Evolutionary conservation across 352 stramenopile genomes (phyloP), one percentile per base, ranked within the genome.

Genomic region (Pythium sp.): DNA sequence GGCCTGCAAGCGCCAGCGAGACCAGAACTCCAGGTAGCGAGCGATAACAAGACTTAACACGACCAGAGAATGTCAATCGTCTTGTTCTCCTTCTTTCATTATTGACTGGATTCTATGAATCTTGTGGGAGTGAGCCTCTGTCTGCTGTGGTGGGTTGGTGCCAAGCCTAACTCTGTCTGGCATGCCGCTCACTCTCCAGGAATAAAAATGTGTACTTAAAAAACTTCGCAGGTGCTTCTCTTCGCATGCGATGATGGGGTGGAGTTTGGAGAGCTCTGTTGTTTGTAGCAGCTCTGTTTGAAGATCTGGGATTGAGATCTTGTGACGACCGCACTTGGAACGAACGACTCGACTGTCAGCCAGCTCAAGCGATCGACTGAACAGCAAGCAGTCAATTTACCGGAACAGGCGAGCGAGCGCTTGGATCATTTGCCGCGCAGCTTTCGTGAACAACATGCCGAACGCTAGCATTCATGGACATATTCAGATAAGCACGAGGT

Each of bases 381-480:
- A 58, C 34, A 1, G 34, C 8, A 32, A 2, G 11, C 41, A n/a
- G 20, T 5, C 15, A 36, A 34, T 74, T 72, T 84, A 92, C 47
- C 71, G 67, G 60, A 92, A 80, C 28, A 92, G 64, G 30, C 82
- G 80, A 54, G 73, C 51, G 46, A 92, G 72, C 12, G 76, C 65
- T 66, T 90, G 81, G n/a, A 92, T 54, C 79, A 92, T 81, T 49
- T 83, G 65, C 38, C 84, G 73, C 14, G 81, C 79, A n/a, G 81
- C 86, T 68, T 86, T 87, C 70, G 80, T 84, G 61, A 92, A 92
- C 49, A 92, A 68, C 47, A 73, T 49, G 12, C 81, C 75, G 49
- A 92, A 89, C 11, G 84, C 84, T 92, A 43, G 2, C 72, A 6
- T 12, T 26, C n/a, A 65, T 32, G 28, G 28, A 32, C 28, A 32